Evolutionary conservation across 2,329 filamentous ascomycete genomes (phyloP).

Genomic region (Esteya vermicola): DNA sequence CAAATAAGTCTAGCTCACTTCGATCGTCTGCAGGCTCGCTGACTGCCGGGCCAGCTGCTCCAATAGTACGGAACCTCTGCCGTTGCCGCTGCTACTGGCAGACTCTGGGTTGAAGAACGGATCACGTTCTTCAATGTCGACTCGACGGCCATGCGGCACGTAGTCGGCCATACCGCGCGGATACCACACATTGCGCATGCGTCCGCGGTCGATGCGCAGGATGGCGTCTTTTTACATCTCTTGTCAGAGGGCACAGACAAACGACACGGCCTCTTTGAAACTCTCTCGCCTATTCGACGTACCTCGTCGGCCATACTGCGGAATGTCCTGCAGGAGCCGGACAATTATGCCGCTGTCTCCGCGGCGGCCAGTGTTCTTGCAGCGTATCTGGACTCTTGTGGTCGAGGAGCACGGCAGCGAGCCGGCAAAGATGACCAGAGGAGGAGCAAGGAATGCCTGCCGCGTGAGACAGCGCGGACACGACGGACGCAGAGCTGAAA

Average conservation of each 20-base stretch:
- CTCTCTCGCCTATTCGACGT: conserved; percentile 3
- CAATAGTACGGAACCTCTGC: no score
- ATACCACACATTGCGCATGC: conserved; percentile 23
- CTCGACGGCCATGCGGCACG: conserved; percentile 18
- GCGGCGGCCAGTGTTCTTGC: conserved; percentile 20
- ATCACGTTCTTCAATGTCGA: conserved; percentile 18
- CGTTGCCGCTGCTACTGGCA: no score
- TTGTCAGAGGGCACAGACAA: conserved; percentile 6
- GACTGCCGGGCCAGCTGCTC: no score
- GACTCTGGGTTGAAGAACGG: conserved; percentile 12
- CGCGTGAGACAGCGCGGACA: conserved; percentile 5
- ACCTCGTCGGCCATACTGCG: conserved; percentile 25
- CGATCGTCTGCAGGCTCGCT: no score
- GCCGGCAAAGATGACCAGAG: background rate
- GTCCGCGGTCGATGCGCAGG: conserved; percentile 19
- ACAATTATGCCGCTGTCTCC: conserved; percentile 27
- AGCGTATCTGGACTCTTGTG: conserved; percentile 13
- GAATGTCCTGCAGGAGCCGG: conserved; percentile 26
- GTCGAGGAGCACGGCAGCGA: background rate
- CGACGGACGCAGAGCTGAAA: no score
- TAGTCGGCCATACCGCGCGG: conserved; percentile 20
- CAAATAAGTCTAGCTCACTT: no score
- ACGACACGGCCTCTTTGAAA: background rate
- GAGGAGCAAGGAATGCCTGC: background rate
- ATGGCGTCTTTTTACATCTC: no score